A percentile compares a stretch with the other conserved stretches of the same genome.
Evolutionary conservation across 306 rosid species (phyloP).

Genomic region (Glycine tomentella): DNA sequence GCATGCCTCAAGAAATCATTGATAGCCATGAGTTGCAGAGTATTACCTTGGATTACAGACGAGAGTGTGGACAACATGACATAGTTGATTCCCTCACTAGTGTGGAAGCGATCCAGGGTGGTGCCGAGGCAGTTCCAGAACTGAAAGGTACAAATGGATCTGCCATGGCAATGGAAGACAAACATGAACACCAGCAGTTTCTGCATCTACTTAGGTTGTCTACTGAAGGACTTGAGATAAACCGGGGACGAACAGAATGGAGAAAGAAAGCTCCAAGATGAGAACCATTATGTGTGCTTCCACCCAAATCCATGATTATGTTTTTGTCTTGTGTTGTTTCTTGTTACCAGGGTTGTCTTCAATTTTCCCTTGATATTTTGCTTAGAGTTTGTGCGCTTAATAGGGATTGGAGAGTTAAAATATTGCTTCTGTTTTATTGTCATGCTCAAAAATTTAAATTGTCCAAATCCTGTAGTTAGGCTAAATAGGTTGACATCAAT

Average conservation of each 20-base stretch:
- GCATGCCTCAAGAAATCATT: slow-evolving; percentile 94
- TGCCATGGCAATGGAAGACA: slow-evolving; percentile 41
- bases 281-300: slow-evolving; percentile 36
- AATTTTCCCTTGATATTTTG: neutral
- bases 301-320: slow-evolving; percentile 2
- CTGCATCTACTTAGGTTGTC: slow-evolving; percentile 83
- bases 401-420: slow-evolving; percentile 37
- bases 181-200: slow-evolving; percentile 62
- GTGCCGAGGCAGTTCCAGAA: slow-evolving; percentile 49
- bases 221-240: slow-evolving; percentile 77
- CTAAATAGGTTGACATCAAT: neutral
- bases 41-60: slow-evolving; percentile 91
- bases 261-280: slow-evolving; percentile 83
- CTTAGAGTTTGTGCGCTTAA: neutral
- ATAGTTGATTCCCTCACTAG: slow-evolving; percentile 84
- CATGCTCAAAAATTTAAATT: slow-evolving; percentile 18
- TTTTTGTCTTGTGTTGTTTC: slow-evolving; percentile 18
- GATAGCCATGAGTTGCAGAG: slow-evolving; percentile 83
- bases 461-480: slow-evolving; percentile 34
- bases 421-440: slow-evolving; percentile 13
- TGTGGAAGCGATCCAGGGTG: slow-evolving; percentile 60
- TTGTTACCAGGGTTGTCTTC: slow-evolving; percentile 2
- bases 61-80: slow-evolving; percentile 87
- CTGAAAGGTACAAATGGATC: slow-evolving; percentile 70
- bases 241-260: slow-evolving; percentile 91